Evolutionary conservation across 2,329 filamentous ascomycete species (phyloP).

Genomic region (Corinectria fuckeliana): DNA sequence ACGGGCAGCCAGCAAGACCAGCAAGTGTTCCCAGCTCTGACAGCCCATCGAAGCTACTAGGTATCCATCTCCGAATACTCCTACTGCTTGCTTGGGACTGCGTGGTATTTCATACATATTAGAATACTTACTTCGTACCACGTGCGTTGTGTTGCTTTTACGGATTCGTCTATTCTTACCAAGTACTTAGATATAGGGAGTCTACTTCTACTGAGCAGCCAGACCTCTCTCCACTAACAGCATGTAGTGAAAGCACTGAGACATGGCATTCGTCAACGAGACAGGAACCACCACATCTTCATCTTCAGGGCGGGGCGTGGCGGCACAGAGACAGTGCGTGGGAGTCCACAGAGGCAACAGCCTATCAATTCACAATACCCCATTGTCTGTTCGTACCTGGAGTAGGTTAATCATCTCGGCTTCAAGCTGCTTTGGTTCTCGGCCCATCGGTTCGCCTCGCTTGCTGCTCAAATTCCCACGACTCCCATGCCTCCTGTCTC

Average conservation of each 20-base stretch:
- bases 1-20: not conserved
- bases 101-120: too few relatives aligned
- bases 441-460: conserved; percentile 10
- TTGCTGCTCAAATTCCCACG: not conserved
- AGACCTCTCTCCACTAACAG: too few relatives aligned
- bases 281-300: not conserved
- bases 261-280: not conserved
- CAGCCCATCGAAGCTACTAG: not conserved
- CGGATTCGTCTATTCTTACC: too few relatives aligned
- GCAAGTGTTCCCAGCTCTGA: not conserved
- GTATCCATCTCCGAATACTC: not conserved
- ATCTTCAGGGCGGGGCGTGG: not conserved
- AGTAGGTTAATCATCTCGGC: not conserved
- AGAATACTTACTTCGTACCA: too few relatives aligned
- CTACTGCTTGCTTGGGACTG: too few relatives aligned
- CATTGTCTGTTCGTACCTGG: not conserved
- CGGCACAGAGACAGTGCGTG: not conserved
- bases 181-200: too few relatives aligned
- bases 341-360: not conserved
- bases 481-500: conserved; percentile 3
- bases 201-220: too few relatives aligned
- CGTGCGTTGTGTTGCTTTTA: too few relatives aligned
- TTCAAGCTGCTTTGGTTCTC: not conserved
- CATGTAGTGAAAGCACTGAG: not conserved
- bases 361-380: conserved; percentile 1